A percentile compares a stretch with the other conserved stretches of the same genome.
Conservation (phyloP, 306 rosid species). For the Elaeagnus macrophylla region DNA sequence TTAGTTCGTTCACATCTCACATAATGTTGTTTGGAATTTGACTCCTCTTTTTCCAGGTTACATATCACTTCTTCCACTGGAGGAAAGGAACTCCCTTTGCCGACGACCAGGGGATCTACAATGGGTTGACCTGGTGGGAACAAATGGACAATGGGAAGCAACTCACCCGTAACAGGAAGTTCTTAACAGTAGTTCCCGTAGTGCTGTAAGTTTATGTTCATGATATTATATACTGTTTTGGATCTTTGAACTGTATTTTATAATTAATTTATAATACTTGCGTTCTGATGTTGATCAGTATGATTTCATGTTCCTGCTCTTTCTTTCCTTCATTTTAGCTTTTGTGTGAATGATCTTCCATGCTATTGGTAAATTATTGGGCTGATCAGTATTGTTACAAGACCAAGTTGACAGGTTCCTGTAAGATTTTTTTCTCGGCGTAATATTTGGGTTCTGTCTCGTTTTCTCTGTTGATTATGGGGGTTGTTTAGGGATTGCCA, state of each 20-base stretch:
- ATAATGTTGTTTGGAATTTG: constrained; percentile 26
- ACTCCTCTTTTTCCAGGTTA: constrained; percentile 42
- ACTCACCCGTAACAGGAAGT: constrained; percentile 98
- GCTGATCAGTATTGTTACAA: too few species aligned
- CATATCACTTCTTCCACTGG: constrained; percentile 99
- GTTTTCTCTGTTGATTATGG: too few species aligned
- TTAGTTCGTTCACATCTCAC: not conserved
- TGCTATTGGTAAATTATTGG: too few species aligned
- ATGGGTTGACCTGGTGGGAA: constrained; percentile 99
- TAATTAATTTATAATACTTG: not conserved
- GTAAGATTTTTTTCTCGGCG: too few species aligned
- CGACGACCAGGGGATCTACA: constrained; percentile 95
- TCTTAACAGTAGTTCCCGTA: constrained; percentile 87
- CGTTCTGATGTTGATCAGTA: constrained; percentile 3
- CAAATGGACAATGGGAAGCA: constrained; percentile 96
- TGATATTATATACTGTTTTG: constrained; percentile 8
- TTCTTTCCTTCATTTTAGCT: too few species aligned
- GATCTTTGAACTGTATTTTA: not conserved
- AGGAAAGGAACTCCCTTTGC: constrained; percentile 98
- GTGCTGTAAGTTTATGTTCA: constrained; percentile 79
- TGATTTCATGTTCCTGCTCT: too few species aligned
- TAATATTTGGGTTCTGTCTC: too few species aligned
- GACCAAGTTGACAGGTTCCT: too few species aligned
- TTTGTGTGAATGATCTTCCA: too few species aligned
- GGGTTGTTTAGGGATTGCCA: too few species aligned